A percentile compares a stretch with the other conserved stretches of the same genome.
Conservation (phyloP, 768 basidiomycete genomes). For the Cystofilobasidium macerans region DNA sequence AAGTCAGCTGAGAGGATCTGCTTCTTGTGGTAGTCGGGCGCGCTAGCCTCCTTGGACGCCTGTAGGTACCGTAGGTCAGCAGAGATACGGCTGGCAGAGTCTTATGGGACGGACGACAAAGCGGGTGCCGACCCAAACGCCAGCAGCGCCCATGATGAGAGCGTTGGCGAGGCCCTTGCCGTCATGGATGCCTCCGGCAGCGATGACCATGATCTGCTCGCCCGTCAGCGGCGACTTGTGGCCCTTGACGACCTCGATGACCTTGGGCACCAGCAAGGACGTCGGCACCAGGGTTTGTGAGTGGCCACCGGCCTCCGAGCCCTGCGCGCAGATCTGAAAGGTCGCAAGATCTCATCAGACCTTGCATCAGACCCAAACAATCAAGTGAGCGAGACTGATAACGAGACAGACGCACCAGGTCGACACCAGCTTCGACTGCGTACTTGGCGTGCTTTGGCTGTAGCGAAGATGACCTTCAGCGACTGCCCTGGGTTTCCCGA, state of each 20-base stretch:
- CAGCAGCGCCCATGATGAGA: constrained; percentile 77
- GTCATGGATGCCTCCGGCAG: constrained; percentile 84
- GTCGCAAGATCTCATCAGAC: not conserved
- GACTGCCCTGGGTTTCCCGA: no score
- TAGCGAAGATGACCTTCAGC: not conserved
- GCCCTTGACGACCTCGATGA: constrained; percentile 46
- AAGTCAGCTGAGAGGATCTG: constrained; percentile 38
- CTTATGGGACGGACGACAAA: no score
- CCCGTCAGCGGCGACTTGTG: constrained; percentile 68
- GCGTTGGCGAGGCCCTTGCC: constrained; percentile 74
- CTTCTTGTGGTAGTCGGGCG: constrained; percentile 76
- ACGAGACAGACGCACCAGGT: no score
- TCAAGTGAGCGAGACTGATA: no score
- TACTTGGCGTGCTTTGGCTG: constrained; percentile 36
- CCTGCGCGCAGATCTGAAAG: constrained; percentile 59
- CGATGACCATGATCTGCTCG: constrained; percentile 66
- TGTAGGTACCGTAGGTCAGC: no score
- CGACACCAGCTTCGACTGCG: no score
- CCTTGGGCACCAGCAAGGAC: constrained; percentile 67
- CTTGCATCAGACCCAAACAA: not conserved
- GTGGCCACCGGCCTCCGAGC: constrained; percentile 71
- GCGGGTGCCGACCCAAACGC: constrained; percentile 56
- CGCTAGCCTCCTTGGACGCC: constrained; percentile 56
- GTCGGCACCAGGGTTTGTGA: constrained; percentile 61
- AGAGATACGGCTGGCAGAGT: no score